Conservation (phyloP, 306 rosid genomes). For the Ormosia semicastrata region DNA sequence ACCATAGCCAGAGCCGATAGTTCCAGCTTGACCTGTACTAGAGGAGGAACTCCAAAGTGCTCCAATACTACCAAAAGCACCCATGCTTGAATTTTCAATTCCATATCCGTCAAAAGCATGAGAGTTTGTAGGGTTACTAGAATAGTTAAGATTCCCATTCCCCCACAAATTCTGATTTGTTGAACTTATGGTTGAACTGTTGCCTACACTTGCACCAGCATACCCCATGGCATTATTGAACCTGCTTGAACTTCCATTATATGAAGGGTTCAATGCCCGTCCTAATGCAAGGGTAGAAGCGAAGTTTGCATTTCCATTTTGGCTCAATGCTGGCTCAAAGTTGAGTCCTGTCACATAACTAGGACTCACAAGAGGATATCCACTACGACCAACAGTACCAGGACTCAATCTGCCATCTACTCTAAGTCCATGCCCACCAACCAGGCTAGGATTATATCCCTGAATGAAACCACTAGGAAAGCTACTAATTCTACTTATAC, state of each 20-base stretch:
- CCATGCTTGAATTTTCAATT: conserved; percentile 51
- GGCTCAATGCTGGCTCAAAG: conserved; percentile 42
- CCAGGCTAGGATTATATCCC: conserved; percentile 42
- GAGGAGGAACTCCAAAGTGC: conserved; percentile 62
- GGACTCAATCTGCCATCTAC: conserved; percentile 48
- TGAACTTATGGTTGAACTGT: conserved; percentile 31
- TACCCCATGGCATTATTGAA: conserved; percentile 40
- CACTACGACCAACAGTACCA: conserved; percentile 41
- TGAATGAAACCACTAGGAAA: conserved; percentile 45
- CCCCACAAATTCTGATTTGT: conserved; percentile 47
- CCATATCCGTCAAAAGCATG: conserved; percentile 39
- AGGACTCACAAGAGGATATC: conserved; percentile 43
- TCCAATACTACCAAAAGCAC: conserved; percentile 54
- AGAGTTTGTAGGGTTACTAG: conserved; percentile 34
- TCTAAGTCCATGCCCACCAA: conserved; percentile 48
- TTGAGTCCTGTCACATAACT: conserved; percentile 47
- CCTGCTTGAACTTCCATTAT: conserved; percentile 48
- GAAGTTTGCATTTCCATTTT: conserved; percentile 40
- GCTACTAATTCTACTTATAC: conserved; percentile 42
- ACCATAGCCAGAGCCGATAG: conserved; percentile 47
- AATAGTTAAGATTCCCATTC: conserved; percentile 35
- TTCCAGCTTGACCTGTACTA: conserved; percentile 46
- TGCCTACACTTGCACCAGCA: conserved; percentile 32
- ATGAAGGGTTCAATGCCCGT: conserved; percentile 31
- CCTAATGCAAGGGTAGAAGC: conserved; percentile 34